phyloP scores from a whole-genome alignment of 345 rosid species.

The Lepidium sativum region DNA sequence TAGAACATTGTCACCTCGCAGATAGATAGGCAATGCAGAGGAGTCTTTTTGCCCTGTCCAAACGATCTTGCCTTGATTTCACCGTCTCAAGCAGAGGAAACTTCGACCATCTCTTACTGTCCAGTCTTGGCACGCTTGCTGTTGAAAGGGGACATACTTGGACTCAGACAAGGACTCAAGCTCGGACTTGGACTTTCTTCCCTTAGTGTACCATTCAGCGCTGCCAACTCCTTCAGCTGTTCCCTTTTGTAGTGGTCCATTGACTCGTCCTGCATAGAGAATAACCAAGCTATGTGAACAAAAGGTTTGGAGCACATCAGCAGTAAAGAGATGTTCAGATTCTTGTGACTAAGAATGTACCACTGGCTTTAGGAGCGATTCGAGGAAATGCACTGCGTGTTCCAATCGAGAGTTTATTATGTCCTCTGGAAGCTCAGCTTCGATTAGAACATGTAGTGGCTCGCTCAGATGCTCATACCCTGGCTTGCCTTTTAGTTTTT shows the following conservation, averaged over 20 bases:
- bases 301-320: background rate
- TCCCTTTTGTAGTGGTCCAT: conserved; percentile 85
- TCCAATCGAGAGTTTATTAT: conserved; percentile 60
- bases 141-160: conserved; percentile 87
- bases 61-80: conserved; percentile 13
- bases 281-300: background rate
- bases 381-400: conserved; percentile 61
- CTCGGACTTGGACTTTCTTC: conserved; percentile 86
- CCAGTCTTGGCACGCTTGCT: conserved; percentile 88
- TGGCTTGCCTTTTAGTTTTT: conserved; percentile 82
- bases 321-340: background rate
- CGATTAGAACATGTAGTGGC: conserved; percentile 77
- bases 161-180: conserved; percentile 87
- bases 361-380: conserved; percentile 85
- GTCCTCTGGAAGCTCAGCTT: conserved; percentile 90
- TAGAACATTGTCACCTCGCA: conserved; percentile 19
- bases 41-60: conserved; percentile 9
- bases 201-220: conserved; percentile 73
- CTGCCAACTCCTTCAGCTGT: conserved; percentile 80
- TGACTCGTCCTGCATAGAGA: conserved; percentile 64
- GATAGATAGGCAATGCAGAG: conserved; percentile 3
- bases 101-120: conserved; percentile 32
- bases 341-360: conserved; percentile 25
- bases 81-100: background rate
- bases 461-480: conserved; percentile 93